Evolutionary conservation across 345 rosid species (phyloP).

Genomic region (Linum tenue): DNA sequence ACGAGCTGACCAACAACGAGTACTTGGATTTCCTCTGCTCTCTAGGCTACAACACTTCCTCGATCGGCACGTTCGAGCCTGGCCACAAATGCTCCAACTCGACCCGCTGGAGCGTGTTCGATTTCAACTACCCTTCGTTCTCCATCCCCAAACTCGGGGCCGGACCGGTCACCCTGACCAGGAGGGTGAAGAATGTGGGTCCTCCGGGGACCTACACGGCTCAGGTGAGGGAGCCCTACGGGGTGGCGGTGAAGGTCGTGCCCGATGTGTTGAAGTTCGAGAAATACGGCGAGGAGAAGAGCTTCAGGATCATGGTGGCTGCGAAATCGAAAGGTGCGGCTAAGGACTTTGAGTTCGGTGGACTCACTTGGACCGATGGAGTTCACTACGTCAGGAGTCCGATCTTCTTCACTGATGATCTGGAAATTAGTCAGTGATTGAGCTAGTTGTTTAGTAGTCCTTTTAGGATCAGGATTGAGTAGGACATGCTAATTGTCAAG

Average conservation of each 20-base stretch:
- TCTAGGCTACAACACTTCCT: background rate
- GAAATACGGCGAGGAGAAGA: slow-evolving; percentile 10
- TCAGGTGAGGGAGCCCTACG: slow-evolving; percentile 1
- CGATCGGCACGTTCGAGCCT: background rate
- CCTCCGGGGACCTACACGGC: slow-evolving; percentile 8
- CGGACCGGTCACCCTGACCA: background rate
- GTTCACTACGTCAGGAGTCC: slow-evolving; percentile 16
- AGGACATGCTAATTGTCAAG: no score
- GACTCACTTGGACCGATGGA: slow-evolving; percentile 16
- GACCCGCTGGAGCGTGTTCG: background rate
- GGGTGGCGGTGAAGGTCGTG: slow-evolving; percentile 9
- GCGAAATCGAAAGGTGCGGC: background rate
- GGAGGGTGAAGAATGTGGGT: background rate
- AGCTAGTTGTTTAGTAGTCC: no score
- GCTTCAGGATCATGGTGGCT: background rate
- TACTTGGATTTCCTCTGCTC: background rate
- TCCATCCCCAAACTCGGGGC: background rate
- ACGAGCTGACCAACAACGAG: slow-evolving; percentile 3
- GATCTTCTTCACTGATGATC: background rate
- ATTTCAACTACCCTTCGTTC: slow-evolving; percentile 3
- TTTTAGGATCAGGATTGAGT: no score
- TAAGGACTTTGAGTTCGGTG: slow-evolving; percentile 7
- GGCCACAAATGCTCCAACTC: background rate
- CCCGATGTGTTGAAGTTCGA: slow-evolving; percentile 6
- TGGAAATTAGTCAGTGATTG: background rate